Percentiles rank a stretch among this genome's conserved stretches.
These are phyloP conservation scores for Eutrema yunnanense DNA, from an alignment of 345 rosid genomes.

Conservation along the genomic window DNA sequence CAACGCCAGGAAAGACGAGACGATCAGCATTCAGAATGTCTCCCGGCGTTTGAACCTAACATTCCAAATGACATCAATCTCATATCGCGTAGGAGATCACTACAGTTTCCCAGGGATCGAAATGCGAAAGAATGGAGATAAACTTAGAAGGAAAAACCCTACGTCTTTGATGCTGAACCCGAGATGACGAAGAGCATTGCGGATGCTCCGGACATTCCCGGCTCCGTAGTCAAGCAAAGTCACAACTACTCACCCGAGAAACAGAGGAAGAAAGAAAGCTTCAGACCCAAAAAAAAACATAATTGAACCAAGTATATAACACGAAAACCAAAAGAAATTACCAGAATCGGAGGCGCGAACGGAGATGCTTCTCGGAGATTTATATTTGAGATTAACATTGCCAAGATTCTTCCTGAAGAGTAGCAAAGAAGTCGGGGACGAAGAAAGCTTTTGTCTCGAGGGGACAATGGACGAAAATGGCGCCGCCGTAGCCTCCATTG, in stretches of 20 bases:
- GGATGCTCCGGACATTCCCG: conserved; percentile 83
- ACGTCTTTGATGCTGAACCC: conserved; percentile 83
- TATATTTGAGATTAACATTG: conserved; percentile 34
- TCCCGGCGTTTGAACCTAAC: conserved; percentile 69
- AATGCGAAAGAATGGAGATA: background rate
- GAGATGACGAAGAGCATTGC: conserved; percentile 75
- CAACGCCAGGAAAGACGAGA: conserved; percentile 89
- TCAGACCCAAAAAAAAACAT: background rate
- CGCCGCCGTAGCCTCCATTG: conserved; percentile 33
- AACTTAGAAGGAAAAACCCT: background rate
- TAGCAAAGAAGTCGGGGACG: conserved; percentile 32
- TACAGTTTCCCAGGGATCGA: background rate
- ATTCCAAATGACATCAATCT: background rate
- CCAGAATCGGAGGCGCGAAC: conserved; percentile 60
- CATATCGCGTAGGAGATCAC: background rate
- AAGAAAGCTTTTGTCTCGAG: background rate
- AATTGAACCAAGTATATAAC: background rate
- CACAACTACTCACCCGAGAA: conserved; percentile 38
- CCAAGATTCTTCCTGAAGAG: conserved; percentile 9
- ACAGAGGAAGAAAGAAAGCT: background rate
- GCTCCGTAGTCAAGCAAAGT: conserved; percentile 96
- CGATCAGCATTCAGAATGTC: conserved; percentile 74
- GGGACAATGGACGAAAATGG: conserved; percentile 13
- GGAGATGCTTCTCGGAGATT: conserved; percentile 36
- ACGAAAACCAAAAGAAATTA: conserved; percentile 13